Evolutionary conservation across 352 stramenopile genomes (phyloP), one percentile per base, ranked within the genome.

Genomic region (Globisporangium takayamanum): DNA sequence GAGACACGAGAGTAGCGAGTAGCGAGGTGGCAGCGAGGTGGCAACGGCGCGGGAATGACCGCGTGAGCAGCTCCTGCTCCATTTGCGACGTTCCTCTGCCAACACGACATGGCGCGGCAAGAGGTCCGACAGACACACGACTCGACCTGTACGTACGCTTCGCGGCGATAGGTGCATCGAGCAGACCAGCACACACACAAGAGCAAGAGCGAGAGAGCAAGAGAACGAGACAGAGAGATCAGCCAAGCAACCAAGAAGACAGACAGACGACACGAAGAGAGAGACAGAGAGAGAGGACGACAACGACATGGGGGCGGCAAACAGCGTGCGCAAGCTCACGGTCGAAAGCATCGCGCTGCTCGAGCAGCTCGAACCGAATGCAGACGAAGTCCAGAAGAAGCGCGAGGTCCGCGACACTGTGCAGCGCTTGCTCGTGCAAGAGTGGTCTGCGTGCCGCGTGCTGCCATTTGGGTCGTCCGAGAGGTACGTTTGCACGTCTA

Each of bases 241-340:
- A 44, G 39, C 12, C 39, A 44, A 44, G 2, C 39, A 33, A 33
- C 28, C 28, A 33, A 33, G 28, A 33, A 33, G 28, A 33, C 28
- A 5, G 28, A 33, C 28, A 33, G 28, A 33, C 28, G 28, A 3
- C 44, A 25, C 41, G 37, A 41, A 37, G 25, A 57, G 15, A 14
- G 18, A 46, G 33, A 10, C 30, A 54, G 33, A 28, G 15, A 52
- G 5, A 20, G 56, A 67, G 16, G 36, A 55, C 25, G 52, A 60
- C 18, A 46, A 45, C 12, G 68, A 37, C 59, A 94, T 94, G 84
- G 84, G 84, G 33, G 84, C 84, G 20, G 78, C 72, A 55, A 91
- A 85, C 62, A 94, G 81, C 63, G 80, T 87, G 55, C 74, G 78
- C 57, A 89, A 89, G 62, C 80, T 92, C 62, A 89, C 81, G 60